phyloP scores from a whole-genome alignment of 768 basidiomycete genomes.

The Gyrodon lividus region DNA sequence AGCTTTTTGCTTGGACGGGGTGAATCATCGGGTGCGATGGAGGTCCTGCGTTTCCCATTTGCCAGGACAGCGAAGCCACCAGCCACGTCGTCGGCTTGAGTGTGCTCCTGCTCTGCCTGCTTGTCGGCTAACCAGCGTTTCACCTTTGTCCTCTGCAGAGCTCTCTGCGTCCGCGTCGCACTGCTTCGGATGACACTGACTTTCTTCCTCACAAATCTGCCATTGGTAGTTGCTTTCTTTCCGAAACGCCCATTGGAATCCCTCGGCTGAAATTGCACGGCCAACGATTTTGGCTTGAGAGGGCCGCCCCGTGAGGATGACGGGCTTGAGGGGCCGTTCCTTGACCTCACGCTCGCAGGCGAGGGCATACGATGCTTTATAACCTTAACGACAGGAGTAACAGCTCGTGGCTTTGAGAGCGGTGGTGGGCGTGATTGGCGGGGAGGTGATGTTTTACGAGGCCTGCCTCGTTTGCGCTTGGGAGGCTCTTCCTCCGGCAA shows the following conservation, averaged over 20 bases:
- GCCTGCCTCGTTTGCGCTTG: slow-evolving; percentile 36
- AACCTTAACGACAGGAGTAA: slow-evolving; percentile 10
- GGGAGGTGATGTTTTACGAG: slow-evolving; percentile 29
- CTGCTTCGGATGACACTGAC: slow-evolving; percentile 19
- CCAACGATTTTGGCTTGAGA: slow-evolving; percentile 42
- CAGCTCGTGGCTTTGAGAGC: slow-evolving; percentile 7
- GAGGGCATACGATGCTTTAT: slow-evolving; percentile 15
- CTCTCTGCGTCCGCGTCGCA: slow-evolving; percentile 40
- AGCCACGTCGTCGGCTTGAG: slow-evolving; percentile 12
- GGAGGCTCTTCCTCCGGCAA: slow-evolving; percentile 26
- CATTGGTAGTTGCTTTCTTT: slow-evolving; percentile 53
- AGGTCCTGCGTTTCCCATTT: slow-evolving; percentile 25
- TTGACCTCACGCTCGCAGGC: slow-evolving; percentile 20
- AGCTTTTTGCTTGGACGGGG: slow-evolving; percentile 27
- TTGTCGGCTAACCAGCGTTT: slow-evolving; percentile 35
- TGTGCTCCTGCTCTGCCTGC: slow-evolving; percentile 19
- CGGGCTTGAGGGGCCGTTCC: slow-evolving; percentile 22
- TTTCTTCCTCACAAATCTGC: slow-evolving; percentile 41
- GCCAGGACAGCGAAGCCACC: slow-evolving; percentile 13
- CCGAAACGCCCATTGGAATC: slow-evolving; percentile 67
- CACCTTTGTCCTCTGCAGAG: slow-evolving; percentile 42
- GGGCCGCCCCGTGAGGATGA: slow-evolving; percentile 23
- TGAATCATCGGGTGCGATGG: slow-evolving; percentile 21
- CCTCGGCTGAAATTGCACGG: slow-evolving; percentile 55
- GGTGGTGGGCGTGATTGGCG: slow-evolving; percentile 10